Evolutionary conservation across 1,284 basidiomycete genomes (phyloP).

Genomic region (Stereum hirsutum): DNA sequence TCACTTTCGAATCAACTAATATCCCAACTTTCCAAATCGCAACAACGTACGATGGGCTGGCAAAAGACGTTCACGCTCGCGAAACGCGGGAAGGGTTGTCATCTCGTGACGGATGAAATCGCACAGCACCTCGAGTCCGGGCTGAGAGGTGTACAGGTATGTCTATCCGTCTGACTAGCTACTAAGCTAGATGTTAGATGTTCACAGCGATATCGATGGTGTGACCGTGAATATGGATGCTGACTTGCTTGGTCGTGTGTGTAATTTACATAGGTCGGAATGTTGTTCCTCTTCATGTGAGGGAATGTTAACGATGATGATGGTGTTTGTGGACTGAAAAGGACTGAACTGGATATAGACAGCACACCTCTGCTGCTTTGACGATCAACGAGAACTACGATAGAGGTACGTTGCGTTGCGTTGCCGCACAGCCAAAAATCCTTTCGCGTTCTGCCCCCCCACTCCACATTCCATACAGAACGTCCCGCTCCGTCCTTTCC

Average conservation of each 20-base stretch:
- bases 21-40: too few relatives aligned
- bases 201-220: too few relatives aligned
- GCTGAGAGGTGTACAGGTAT: constrained; percentile 58
- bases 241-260: neutral
- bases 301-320: too few relatives aligned
- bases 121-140: constrained; percentile 65
- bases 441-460: too few relatives aligned
- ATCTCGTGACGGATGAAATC: constrained; percentile 83
- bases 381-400: constrained; percentile 87
- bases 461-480: too few relatives aligned
- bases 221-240: too few relatives aligned
- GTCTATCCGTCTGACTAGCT: neutral
- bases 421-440: neutral
- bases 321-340: neutral
- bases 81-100: constrained; percentile 60
- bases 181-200: constrained; percentile 6
- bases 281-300: constrained; percentile 71
- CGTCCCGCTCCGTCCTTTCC: neutral
- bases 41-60: constrained; percentile 96
- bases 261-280: constrained; percentile 43
- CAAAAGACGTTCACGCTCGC: constrained; percentile 77
- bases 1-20: too few relatives aligned
- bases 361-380: constrained; percentile 87
- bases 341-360: constrained; percentile 31
- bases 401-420: constrained; percentile 31